A percentile compares a stretch with the other conserved stretches of the same genome.
phyloP scores from a whole-genome alignment of 2,329 filamentous ascomycete species.

The Thelonectria discophora region DNA sequence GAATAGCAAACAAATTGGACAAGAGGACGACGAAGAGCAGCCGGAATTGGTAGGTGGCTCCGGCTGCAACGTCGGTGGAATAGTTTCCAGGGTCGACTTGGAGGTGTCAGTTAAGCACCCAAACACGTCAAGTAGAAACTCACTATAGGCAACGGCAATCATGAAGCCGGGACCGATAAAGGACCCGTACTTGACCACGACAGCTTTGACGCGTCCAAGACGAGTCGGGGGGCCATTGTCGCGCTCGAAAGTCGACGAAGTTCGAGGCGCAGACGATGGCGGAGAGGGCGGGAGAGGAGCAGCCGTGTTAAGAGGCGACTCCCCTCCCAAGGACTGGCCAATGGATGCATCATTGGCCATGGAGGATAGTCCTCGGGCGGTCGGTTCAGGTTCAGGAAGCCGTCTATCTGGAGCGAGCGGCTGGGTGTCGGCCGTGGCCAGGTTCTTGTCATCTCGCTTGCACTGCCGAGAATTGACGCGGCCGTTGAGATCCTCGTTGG shows the following conservation, averaged over 20 bases:
- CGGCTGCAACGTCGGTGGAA: constrained; percentile 74
- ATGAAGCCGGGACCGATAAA: constrained; percentile 75
- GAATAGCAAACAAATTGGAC: constrained; percentile 76
- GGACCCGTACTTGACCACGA: constrained; percentile 46
- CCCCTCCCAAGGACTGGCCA: constrained; percentile 15
- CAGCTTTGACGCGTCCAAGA: constrained; percentile 30
- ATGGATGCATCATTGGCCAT: constrained; percentile 21
- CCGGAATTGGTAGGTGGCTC: constrained; percentile 70
- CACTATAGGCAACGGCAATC: constrained; percentile 66
- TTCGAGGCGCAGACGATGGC: constrained; percentile 14
- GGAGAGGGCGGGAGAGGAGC: constrained; percentile 18
- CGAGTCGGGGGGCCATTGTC: constrained; percentile 10
- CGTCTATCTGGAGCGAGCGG: background rate
- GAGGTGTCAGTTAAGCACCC: constrained; percentile 13
- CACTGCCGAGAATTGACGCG: constrained; percentile 12
- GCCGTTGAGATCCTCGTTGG: constrained; percentile 31
- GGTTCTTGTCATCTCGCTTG: constrained; percentile 17
- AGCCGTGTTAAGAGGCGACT: constrained; percentile 7
- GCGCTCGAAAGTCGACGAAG: background rate
- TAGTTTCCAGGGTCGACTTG: constrained; percentile 72
- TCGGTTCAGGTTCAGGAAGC: background rate
- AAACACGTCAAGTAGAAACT: constrained; percentile 33
- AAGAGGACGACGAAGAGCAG: constrained; percentile 75
- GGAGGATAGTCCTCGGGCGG: background rate
- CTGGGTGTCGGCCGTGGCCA: constrained; percentile 6